phyloP scores from a whole-genome alignment of 345 rosid genomes.

The Citrus reticulata region DNA sequence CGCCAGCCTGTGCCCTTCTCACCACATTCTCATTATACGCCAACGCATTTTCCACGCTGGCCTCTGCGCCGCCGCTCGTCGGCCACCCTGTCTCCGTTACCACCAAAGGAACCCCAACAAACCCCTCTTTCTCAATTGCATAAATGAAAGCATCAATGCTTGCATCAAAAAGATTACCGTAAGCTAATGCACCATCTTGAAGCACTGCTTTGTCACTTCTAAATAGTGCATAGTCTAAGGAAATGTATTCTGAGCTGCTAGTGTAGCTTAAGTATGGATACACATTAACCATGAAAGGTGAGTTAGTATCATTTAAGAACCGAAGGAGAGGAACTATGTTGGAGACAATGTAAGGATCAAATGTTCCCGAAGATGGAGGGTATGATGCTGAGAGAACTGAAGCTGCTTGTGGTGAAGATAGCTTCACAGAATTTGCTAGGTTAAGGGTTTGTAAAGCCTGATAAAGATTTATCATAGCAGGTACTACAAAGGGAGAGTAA shows the following conservation, averaged over 20 bases:
- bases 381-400: conserved; percentile 29
- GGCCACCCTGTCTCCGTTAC: conserved; percentile 49
- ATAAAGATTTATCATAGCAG: conserved; percentile 28
- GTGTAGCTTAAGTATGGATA: conserved; percentile 35
- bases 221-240: conserved; percentile 27
- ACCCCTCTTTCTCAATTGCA: conserved; percentile 33
- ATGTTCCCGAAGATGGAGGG: conserved; percentile 35
- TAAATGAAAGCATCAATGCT: conserved; percentile 27
- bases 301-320: conserved; percentile 17
- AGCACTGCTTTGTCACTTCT: conserved; percentile 10
- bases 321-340: conserved; percentile 16
- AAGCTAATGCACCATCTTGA: conserved; percentile 17
- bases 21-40: conserved; percentile 28
- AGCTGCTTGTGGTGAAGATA: conserved; percentile 40
- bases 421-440: conserved; percentile 27
- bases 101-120: conserved; percentile 13
- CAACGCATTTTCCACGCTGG: conserved; percentile 25
- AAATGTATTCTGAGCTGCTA: not conserved
- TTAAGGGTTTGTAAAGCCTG: conserved; percentile 22
- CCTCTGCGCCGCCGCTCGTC: conserved; percentile 22
- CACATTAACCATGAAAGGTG: conserved; percentile 35
- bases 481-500: conserved; percentile 29
- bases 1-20: conserved; percentile 15
- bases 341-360: conserved; percentile 25
- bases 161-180: conserved; percentile 28